Evolutionary conservation across 1,284 basidiomycete genomes (phyloP), one percentile per base, ranked within the genome.

Genomic region (Heliocybe sulcata): DNA sequence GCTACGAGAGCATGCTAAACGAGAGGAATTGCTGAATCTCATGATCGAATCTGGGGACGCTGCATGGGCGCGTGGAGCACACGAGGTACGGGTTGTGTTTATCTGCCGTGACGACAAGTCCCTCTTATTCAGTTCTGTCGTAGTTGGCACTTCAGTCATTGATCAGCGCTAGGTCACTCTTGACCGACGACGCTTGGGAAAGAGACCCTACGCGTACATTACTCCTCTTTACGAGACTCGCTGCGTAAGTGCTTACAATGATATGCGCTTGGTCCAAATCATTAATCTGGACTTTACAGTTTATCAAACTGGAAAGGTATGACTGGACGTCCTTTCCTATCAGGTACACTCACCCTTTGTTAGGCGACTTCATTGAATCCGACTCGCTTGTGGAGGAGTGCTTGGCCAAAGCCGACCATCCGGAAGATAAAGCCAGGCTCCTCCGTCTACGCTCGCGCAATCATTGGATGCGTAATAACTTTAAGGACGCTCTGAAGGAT

Each of bases 1-100:
- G 31, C 66, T 88, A 9, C 76, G 77, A 25, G 80, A 81, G 48
- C 78, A 85, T 63, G 70, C 77, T 0, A 81, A 80, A 59, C 75
- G 82, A 51, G 80, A 82, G 55, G 81, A 84, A 60, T 62, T 87
- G 22, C 64, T 86, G 25, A 72, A 77, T 54, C 74, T 85, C 23
- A 69, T 86, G 9, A 77, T 85, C 27, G 79, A 85, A 54, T 84
- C 85, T 23, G 85, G 83, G 1, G 82, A 87, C 61, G 80, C 83
- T 45, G 83, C 85, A 2, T 81, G 82, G 73, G 76, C 78, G 14
- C 76, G 83, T 52, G 85, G 85, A 29, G 85, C 85, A 35, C 85
- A 87, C 62, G 85, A 88, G 72, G 84, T 85, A 63, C 25, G 59
- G 23, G 20, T 2, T 31, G 35, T 51, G 54, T 35, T 50, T 26